phyloP scores from a whole-genome alignment of 306 rosid genomes.

The Hippophae gyantsensis region DNA sequence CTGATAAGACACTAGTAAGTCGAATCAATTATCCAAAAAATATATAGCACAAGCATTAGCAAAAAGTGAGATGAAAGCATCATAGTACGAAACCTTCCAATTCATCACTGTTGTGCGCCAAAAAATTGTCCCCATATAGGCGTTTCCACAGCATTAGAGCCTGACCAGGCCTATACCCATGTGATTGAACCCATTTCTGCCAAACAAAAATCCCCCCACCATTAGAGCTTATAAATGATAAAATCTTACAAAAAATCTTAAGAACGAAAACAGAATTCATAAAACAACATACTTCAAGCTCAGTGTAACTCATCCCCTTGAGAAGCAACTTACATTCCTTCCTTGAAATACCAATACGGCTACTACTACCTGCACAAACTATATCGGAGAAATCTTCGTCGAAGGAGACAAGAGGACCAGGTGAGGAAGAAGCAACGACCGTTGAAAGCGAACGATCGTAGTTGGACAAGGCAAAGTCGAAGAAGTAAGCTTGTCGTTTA shows the following conservation, averaged over 20 bases:
- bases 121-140: conserved; percentile 62
- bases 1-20: not conserved
- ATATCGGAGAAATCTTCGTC: conserved; percentile 16
- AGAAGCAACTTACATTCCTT: conserved; percentile 45
- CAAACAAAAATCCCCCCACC: conserved; percentile 1
- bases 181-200: conserved; percentile 81
- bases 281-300: conserved; percentile 45
- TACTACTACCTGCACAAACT: conserved; percentile 18
- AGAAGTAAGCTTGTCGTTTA: conserved; percentile 14
- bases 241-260: not conserved
- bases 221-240: not conserved
- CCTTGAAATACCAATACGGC: conserved; percentile 14
- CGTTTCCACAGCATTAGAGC: conserved; percentile 94
- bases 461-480: conserved; percentile 18
- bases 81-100: conserved; percentile 50
- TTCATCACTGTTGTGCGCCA: conserved; percentile 67
- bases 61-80: not conserved
- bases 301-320: conserved; percentile 69
- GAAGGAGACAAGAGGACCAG: conserved; percentile 17
- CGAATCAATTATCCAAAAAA: conserved; percentile 2
- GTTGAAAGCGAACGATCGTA: conserved; percentile 36
- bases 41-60: not conserved
- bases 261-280: not conserved
- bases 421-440: conserved; percentile 15
- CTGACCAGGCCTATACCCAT: conserved; percentile 80